Evolutionary conservation across 2,329 filamentous ascomycete species (phyloP).

Genomic region (Ophiostoma himal-ulmi): DNA sequence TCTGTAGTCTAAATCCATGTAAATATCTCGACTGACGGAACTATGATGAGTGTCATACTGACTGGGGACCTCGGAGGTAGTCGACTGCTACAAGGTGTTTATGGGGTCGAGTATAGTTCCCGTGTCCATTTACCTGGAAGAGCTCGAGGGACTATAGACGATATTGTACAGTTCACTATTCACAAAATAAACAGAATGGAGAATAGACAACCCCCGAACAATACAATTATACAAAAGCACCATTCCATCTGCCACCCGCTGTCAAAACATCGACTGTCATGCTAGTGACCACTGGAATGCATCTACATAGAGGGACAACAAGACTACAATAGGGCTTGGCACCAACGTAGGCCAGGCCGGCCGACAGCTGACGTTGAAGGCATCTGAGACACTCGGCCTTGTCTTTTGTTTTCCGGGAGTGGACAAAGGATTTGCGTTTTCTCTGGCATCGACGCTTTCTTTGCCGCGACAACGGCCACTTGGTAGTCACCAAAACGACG

Average conservation of each 20-base stretch:
- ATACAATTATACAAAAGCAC: constrained; percentile 1
- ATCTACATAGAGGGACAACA: not conserved
- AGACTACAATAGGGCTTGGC: not conserved
- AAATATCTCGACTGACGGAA: not conserved
- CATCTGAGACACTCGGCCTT: constrained; percentile 5
- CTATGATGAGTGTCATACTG: not conserved
- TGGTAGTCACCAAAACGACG: not conserved
- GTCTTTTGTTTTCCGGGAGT: not conserved
- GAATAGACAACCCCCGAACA: not conserved
- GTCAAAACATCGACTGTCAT: not conserved
- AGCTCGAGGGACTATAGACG: not conserved
- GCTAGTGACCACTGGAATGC: not conserved
- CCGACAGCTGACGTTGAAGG: constrained; percentile 37
- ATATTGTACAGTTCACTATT: too few species aligned
- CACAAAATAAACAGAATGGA: not conserved
- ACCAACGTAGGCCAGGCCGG: constrained; percentile 41
- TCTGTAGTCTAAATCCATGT: not conserved
- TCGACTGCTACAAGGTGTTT: too few species aligned
- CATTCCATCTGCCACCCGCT: not conserved
- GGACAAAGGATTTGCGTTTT: not conserved
- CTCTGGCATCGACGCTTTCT: not conserved
- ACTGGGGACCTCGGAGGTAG: too few species aligned
- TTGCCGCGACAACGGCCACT: not conserved
- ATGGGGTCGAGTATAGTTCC: not conserved
- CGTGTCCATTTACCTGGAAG: not conserved